Conservation (phyloP, 1,139 yeast genomes). For the Wickerhamiella pararugosa region DNA sequence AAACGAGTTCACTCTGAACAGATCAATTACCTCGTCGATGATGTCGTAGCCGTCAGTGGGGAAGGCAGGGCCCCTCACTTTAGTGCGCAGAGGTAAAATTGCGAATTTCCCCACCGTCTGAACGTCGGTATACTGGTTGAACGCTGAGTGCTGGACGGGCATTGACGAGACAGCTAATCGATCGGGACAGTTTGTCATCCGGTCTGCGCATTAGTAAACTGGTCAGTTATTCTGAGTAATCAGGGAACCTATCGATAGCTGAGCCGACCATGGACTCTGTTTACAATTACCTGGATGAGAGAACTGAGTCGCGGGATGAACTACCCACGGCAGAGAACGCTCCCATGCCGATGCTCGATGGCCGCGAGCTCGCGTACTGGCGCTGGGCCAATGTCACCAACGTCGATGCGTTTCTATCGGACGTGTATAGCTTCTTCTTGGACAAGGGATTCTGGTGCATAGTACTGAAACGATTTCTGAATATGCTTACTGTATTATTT, state of each 20-base stretch:
- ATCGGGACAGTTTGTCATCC: no score
- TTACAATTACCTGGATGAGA: no score
- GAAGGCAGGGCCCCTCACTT: slow-evolving; percentile 81
- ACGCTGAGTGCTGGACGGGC: slow-evolving; percentile 20
- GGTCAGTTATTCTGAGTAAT: no score
- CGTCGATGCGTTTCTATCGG: slow-evolving; percentile 69
- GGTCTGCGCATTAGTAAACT: no score
- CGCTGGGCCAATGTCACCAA: slow-evolving; percentile 93
- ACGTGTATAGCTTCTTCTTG: slow-evolving; percentile 68
- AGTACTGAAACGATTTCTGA: slow-evolving; percentile 45
- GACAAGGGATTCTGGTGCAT: slow-evolving; percentile 80
- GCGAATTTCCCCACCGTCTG: slow-evolving; percentile 48
- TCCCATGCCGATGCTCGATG: slow-evolving; percentile 24
- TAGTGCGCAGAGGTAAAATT: slow-evolving; percentile 68
- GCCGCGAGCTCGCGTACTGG: slow-evolving; percentile 75
- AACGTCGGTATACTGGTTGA: slow-evolving; percentile 17
- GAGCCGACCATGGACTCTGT: no score
- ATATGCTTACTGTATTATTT: slow-evolving; percentile 58
- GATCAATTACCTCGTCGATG: slow-evolving; percentile 76
- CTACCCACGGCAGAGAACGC: neutral
- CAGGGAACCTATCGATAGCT: no score
- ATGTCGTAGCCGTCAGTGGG: slow-evolving; percentile 84
- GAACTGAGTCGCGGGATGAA: neutral
- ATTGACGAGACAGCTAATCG: slow-evolving; percentile 5
- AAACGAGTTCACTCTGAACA: slow-evolving; percentile 90